Conservation (phyloP, 257 asterid genomes). For the Mentha longifolia region DNA sequence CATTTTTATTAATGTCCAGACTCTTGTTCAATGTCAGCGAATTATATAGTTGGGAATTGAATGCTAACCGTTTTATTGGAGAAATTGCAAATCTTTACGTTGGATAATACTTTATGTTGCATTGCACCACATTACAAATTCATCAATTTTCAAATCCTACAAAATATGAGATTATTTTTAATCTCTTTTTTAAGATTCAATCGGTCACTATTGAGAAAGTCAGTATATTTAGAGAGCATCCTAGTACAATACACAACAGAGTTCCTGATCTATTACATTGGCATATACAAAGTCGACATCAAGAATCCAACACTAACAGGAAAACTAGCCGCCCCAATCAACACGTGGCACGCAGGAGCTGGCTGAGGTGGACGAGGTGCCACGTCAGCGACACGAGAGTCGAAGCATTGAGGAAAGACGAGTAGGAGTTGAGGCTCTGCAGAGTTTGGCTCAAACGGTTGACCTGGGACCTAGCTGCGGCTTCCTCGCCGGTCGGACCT, state of each 20-base stretch:
- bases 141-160: too few species aligned
- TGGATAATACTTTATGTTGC: too few species aligned
- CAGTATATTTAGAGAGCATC: not conserved
- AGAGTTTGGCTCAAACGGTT: constrained; percentile 41
- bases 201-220: too few species aligned
- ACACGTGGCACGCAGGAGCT: constrained; percentile 31
- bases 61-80: not conserved
- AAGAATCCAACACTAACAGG: not conserved
- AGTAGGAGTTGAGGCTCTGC: constrained; percentile 55
- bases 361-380: constrained; percentile 64
- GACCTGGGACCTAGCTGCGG: constrained; percentile 36
- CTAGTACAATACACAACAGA: too few species aligned
- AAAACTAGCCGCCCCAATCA: not conserved
- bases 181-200: too few species aligned
- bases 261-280: not conserved
- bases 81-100: not conserved
- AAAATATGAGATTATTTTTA: too few species aligned
- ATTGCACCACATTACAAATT: not conserved
- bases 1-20: constrained; percentile 27
- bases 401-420: constrained; percentile 68
- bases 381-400: constrained; percentile 60
- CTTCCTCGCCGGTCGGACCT: constrained; percentile 17
- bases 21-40: not conserved
- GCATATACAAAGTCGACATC: constrained; percentile 5
- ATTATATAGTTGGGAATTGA: not conserved